These are phyloP conservation scores for Coprinopsis sp. DNA, from an alignment of 768 basidiomycete genomes.

Conservation along the genomic window DNA sequence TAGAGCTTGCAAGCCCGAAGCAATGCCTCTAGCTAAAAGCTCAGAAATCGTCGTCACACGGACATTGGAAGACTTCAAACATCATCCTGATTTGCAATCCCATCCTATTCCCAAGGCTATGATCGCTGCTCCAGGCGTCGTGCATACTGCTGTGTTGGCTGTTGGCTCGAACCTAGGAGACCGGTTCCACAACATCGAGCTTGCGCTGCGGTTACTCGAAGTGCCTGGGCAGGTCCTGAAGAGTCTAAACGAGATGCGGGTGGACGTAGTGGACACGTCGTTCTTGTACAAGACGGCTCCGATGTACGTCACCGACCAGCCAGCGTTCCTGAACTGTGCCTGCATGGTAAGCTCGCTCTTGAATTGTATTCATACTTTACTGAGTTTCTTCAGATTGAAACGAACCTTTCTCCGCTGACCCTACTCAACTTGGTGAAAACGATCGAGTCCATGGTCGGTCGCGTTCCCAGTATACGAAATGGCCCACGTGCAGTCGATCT, in stretches of 20 bases:
- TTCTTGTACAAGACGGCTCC: constrained; percentile 91
- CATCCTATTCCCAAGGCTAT: neutral
- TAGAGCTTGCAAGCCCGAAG: constrained; percentile 66
- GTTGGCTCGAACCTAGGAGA: constrained; percentile 92
- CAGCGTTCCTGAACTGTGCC: constrained; percentile 85
- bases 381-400: constrained; percentile 59
- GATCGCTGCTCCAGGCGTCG: neutral
- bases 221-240: constrained; percentile 30
- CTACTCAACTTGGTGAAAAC: constrained; percentile 65
- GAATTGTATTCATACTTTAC: neutral
- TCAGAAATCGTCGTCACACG: constrained; percentile 61
- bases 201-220: constrained; percentile 71
- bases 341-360: constrained; percentile 59
- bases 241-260: constrained; percentile 16
- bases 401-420: constrained; percentile 53
- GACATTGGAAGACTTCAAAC: constrained; percentile 29
- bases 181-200: constrained; percentile 74
- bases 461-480: constrained; percentile 71
- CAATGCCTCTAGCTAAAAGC: constrained; percentile 60
- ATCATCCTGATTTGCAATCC: neutral
- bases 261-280: constrained; percentile 67
- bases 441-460: constrained; percentile 72
- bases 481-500: constrained; percentile 90
- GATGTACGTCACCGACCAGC: constrained; percentile 95
- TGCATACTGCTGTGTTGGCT: constrained; percentile 56